Evolutionary conservation across 495 filamentous ascomycete species (phyloP).

Genomic region (Hypomontagnella submonticulosa): DNA sequence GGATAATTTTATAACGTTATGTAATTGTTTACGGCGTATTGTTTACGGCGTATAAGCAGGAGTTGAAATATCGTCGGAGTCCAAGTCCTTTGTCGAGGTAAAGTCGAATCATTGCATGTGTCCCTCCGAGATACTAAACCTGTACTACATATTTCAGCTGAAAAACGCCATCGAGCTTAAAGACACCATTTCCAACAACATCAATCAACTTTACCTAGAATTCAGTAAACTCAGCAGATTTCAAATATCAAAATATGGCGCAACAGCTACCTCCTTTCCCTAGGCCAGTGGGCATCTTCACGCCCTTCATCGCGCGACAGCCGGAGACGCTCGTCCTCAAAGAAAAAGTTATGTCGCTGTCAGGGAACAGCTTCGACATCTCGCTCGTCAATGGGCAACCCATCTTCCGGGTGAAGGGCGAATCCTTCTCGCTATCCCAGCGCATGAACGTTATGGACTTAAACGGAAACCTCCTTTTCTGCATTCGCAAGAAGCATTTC

Average conservation of each 20-base stretch:
- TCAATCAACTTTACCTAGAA: neutral
- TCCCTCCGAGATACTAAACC: too few relatives aligned
- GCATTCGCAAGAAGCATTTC: constrained; percentile 63
- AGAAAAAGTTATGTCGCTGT: constrained; percentile 65
- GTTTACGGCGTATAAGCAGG: too few relatives aligned
- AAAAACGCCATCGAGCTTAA: too few relatives aligned
- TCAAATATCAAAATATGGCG: neutral
- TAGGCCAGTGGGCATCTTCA: constrained; percentile 59
- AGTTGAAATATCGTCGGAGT: too few relatives aligned
- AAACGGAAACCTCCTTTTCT: constrained; percentile 60
- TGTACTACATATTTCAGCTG: too few relatives aligned
- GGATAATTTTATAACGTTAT: too few relatives aligned
- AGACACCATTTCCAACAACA: too few relatives aligned
- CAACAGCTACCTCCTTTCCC: constrained; percentile 50
- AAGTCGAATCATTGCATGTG: too few relatives aligned
- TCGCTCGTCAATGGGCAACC: constrained; percentile 56
- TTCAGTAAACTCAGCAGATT: neutral
- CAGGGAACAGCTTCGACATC: constrained; percentile 68
- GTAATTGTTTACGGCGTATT: too few relatives aligned
- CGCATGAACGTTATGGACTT: constrained; percentile 62
- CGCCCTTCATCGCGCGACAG: constrained; percentile 58
- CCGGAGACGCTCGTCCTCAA: constrained; percentile 62
- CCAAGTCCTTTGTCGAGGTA: too few relatives aligned
- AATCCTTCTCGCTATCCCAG: constrained; percentile 49
- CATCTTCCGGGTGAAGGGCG: constrained; percentile 64